phyloP scores from a whole-genome alignment of 1,284 basidiomycete genomes.

The Cryptococcus sp. region DNA sequence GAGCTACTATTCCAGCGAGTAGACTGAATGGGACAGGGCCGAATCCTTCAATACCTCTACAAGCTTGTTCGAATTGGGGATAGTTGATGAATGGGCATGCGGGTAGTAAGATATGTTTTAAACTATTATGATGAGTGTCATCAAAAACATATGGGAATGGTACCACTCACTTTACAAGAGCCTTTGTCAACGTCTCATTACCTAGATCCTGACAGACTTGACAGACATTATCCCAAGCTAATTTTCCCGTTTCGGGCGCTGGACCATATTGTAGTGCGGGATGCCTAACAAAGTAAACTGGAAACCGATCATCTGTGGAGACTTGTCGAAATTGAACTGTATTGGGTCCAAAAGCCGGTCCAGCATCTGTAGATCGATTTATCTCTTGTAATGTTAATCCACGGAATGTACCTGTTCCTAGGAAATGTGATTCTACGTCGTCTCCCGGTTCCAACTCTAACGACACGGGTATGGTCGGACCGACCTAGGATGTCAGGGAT shows the following conservation, averaged over 20 bases:
- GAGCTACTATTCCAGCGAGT: constrained; percentile 33
- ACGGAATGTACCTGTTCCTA: constrained; percentile 24
- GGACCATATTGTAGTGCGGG: constrained; percentile 31
- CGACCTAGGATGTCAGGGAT: not conserved
- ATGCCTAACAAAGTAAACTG: constrained; percentile 36
- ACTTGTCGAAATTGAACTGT: constrained; percentile 30
- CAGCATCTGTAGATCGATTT: constrained; percentile 2
- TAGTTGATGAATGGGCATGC: constrained; percentile 36
- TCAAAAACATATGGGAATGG: not conserved
- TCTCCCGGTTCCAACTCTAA: constrained; percentile 18
- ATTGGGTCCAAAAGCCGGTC: constrained; percentile 3
- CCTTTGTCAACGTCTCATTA: constrained; percentile 5
- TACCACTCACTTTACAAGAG: constrained; percentile 7
- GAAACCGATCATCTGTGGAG: constrained; percentile 21
- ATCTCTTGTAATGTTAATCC: constrained; percentile 15
- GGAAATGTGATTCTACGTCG: constrained; percentile 28
- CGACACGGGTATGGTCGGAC: constrained; percentile 5
- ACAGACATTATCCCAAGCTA: constrained; percentile 14
- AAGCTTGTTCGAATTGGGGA: constrained; percentile 19
- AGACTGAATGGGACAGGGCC: constrained; percentile 29
- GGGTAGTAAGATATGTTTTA: constrained; percentile 21
- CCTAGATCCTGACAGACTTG: constrained; percentile 7
- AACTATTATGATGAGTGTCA: constrained; percentile 10
- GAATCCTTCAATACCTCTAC: constrained; percentile 7
- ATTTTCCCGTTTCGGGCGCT: constrained; percentile 15